Evolutionary conservation across 1,284 basidiomycete genomes (phyloP).

Genomic region (Thecaphora thlaspeos): DNA sequence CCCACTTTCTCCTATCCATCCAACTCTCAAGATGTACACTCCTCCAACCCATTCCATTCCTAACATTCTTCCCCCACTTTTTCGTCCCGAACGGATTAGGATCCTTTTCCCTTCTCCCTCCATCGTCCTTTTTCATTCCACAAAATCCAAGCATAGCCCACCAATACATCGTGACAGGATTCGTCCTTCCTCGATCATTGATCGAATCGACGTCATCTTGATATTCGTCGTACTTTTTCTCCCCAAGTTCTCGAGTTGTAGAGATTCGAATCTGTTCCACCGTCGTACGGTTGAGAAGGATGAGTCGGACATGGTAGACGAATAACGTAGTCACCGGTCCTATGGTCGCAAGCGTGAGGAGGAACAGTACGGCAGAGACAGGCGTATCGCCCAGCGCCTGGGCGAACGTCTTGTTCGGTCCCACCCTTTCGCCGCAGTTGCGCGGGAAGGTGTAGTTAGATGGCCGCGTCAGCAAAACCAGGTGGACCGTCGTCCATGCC

Average conservation of each 20-base stretch:
- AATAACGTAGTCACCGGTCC: conserved; percentile 41
- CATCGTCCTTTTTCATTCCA: conserved; percentile 3
- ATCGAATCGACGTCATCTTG: conserved; percentile 8
- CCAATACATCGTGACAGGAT: background rate
- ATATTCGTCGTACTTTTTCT: conserved; percentile 18
- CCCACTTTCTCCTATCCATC: too few species aligned
- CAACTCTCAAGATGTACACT: conserved; percentile 30
- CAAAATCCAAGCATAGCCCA: conserved; percentile 6
- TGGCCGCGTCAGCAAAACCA: conserved; percentile 31
- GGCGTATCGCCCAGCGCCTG: conserved; percentile 38
- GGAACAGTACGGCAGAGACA: conserved; percentile 45
- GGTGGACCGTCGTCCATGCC: conserved; percentile 23
- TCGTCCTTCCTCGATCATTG: background rate
- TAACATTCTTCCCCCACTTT: conserved; percentile 15
- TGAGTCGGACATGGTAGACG: conserved; percentile 47
- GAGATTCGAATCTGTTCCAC: conserved; percentile 56
- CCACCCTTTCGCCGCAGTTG: conserved; percentile 15
- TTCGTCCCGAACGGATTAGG: conserved; percentile 41
- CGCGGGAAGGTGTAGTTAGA: conserved; percentile 14
- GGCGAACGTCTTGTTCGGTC: conserved; percentile 20
- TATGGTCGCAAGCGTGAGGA: conserved; percentile 28
- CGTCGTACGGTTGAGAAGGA: conserved; percentile 49
- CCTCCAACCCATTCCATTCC: conserved; percentile 29
- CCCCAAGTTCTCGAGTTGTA: conserved; percentile 35
- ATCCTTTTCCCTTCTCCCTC: conserved; percentile 18